Evolutionary conservation across 2,329 filamentous ascomycete species (phyloP).

Genomic region (Alternaria sp.): DNA sequence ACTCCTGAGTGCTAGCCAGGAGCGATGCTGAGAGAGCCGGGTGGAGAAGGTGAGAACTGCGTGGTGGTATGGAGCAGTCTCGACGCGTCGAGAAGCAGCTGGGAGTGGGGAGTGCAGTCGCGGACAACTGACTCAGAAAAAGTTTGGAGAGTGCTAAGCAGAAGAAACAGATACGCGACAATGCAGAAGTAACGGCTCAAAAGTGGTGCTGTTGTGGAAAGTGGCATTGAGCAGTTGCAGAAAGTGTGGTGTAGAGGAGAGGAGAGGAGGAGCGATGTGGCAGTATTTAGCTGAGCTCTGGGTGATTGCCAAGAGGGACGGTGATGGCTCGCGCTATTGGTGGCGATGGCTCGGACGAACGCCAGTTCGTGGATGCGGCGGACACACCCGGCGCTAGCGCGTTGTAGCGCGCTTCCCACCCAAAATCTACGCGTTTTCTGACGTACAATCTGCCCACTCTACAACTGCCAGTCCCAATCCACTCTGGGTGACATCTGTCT

Average conservation of each 20-base stretch:
- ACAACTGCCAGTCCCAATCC: background rate
- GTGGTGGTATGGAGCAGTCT: slow-evolving; percentile 12
- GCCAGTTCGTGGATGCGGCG: slow-evolving; percentile 4
- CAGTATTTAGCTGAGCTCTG: slow-evolving; percentile 1
- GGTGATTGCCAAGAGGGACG: background rate
- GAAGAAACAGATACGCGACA: slow-evolving; percentile 12
- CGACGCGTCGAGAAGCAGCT: slow-evolving; percentile 22
- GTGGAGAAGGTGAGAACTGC: slow-evolving; percentile 5
- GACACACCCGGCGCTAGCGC: slow-evolving; percentile 11
- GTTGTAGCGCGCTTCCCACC: background rate
- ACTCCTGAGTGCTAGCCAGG: slow-evolving; percentile 13
- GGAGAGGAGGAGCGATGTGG: slow-evolving; percentile 5
- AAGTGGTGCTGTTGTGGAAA: slow-evolving; percentile 5
- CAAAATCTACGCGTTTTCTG: slow-evolving; percentile 1
- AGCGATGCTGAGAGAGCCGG: background rate
- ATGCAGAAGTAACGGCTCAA: slow-evolving; percentile 5
- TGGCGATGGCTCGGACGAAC: slow-evolving; percentile 13
- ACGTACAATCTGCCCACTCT: background rate
- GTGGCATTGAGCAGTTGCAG: slow-evolving; percentile 12
- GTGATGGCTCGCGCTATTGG: slow-evolving; percentile 6
- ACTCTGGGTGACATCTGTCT: background rate
- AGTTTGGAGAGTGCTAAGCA: slow-evolving; percentile 11
- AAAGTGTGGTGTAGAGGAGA: slow-evolving; percentile 12
- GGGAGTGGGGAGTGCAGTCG: slow-evolving; percentile 9
- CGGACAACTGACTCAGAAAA: slow-evolving; percentile 17